Conservation (phyloP, 208 protist species). For the Leishmania braziliensis region DNA sequence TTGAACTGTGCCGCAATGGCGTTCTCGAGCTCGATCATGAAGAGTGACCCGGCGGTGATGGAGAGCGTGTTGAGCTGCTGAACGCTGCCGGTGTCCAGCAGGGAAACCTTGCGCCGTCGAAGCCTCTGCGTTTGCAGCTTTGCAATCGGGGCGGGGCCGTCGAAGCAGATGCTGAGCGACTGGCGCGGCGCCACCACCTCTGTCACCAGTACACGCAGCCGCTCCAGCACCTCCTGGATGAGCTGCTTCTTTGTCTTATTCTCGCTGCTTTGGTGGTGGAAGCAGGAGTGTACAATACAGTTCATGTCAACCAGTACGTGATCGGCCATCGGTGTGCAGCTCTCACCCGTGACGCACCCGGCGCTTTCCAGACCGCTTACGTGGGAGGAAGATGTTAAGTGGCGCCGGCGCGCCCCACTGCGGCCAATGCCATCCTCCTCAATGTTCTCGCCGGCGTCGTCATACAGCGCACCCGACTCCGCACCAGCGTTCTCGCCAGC, state of each 20-base stretch:
- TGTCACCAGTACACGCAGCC: constrained; percentile 67
- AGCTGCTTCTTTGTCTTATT: constrained; percentile 60
- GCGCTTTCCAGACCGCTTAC: background rate
- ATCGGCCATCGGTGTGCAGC: constrained; percentile 31
- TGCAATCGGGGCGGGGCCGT: constrained; percentile 79
- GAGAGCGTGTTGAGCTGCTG: constrained; percentile 69
- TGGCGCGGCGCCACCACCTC: constrained; percentile 57
- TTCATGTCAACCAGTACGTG: constrained; percentile 89
- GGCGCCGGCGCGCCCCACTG: background rate
- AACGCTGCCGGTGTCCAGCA: constrained; percentile 48
- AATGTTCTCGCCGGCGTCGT: background rate
- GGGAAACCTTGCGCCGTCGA: constrained; percentile 63
- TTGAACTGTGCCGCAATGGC: constrained; percentile 78
- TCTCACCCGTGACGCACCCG: background rate
- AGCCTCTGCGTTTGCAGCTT: constrained; percentile 87
- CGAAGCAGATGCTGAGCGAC: constrained; percentile 80
- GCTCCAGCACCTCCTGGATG: constrained; percentile 78
- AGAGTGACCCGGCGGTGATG: constrained; percentile 82
- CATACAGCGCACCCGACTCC: background rate
- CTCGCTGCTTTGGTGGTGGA: constrained; percentile 27
- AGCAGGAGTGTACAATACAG: constrained; percentile 85
- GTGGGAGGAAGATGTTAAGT: constrained; percentile 25
- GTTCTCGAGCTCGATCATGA: constrained; percentile 89
- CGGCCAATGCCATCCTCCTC: background rate
- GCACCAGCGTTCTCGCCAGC: background rate